phyloP scores from a whole-genome alignment of 1,139 yeast genomes.

The Pneumocystis oryctolagi region DNA sequence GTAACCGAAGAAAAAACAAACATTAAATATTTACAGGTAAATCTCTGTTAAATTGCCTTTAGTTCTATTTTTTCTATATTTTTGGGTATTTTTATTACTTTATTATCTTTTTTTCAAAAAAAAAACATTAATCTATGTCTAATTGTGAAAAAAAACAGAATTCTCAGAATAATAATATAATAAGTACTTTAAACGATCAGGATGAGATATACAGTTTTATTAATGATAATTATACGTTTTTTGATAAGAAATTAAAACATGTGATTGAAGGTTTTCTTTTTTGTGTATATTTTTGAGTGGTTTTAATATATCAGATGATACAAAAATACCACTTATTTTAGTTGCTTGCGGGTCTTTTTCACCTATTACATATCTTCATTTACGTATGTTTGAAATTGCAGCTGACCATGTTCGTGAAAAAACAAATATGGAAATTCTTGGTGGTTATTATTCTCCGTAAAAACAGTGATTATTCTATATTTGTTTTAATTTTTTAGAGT shows the following conservation, averaged over 20 bases:
- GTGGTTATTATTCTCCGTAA: conserved; percentile 86
- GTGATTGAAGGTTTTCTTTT: neutral
- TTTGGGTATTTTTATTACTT: neutral
- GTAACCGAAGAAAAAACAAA: neutral
- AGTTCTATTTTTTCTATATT: too few relatives aligned
- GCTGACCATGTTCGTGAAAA: conserved; percentile 85
- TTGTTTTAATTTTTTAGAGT: conserved; percentile 28
- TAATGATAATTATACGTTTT: neutral
- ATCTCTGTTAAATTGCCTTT: neutral
- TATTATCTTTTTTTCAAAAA: neutral
- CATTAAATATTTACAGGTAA: neutral
- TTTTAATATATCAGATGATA: neutral
- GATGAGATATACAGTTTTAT: neutral
- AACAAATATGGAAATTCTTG: conserved; percentile 85
- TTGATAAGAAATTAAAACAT: neutral
- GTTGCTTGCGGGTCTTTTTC: conserved; percentile 97
- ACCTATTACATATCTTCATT: conserved; percentile 83
- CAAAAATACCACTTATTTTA: conserved; percentile 75
- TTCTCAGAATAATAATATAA: neutral
- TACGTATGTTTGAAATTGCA: conserved; percentile 98
- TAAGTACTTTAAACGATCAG: neutral
- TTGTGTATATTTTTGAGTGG: neutral
- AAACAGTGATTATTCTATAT: neutral
- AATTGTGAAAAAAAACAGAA: neutral
- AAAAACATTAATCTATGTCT: neutral